Base-by-base conservation (phyloP, 1,284 basidiomycete genomes). In the Malassezia nana region DNA sequence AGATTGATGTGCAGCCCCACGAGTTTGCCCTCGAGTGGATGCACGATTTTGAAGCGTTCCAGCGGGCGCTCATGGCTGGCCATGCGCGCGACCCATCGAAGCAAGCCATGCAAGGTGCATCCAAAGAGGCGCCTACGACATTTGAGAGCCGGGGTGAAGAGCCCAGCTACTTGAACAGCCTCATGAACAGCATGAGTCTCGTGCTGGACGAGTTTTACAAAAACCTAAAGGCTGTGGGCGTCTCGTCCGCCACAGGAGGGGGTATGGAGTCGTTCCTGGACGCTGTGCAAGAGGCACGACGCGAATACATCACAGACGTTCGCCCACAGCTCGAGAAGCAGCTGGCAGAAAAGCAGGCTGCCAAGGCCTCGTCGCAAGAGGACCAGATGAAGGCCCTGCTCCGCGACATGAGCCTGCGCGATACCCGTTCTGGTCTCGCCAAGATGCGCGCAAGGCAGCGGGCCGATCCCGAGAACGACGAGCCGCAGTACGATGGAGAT, bases 121-220 rank as follows among this genome's bases (percentile, higher is more conserved):
- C 46, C 9, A 22, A 38, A 12, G 20, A 46, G 2, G 44, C 28
- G 8, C 20, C 28, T 1, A 20, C 22, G 3, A n/a, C 47, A 24
- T 50, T 50, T 30, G 35, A 40, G 22, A 40, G 29, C 16, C 60
- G 62, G n/a, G 46, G 59, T 32, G 91, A 89, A 40, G 90, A 92
- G 67, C 86, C 87, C 46, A 92, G 87, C 40, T 99, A 96, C 76
- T 94, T 96, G 89, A 94, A 89, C 75, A 91, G 88, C 70, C 78
- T 99, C 59, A 98, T 98, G 92, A 90, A 94, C 66, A 90, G 87
- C 72, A 98, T 99, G 94, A 90, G 89, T 74, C 78, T 99, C 43
- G 91, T 99, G 6, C 77, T 99, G 52, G 94, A 99, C 72, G 94
- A 98, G 74, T 99, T 99, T 70, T 99, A 99, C 78, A 89, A 91